A percentile compares a stretch with the other conserved stretches of the same genome.
Evolutionary conservation across 768 basidiomycete species (phyloP).

Genomic region (Pholiota molesta): DNA sequence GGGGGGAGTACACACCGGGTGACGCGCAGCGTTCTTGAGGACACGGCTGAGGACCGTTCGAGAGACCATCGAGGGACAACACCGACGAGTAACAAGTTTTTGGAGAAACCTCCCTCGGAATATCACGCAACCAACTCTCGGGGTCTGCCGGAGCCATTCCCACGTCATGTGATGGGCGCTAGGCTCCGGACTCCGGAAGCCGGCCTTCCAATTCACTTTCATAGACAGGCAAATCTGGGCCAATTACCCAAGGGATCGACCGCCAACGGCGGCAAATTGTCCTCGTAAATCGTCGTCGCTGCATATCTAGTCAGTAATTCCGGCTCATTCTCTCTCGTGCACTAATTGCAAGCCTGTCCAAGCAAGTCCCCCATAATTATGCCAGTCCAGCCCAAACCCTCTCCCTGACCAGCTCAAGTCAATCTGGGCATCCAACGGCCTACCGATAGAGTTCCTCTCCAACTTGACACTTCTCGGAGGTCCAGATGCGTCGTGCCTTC

Average conservation of each 20-base stretch:
- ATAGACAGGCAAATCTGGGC: too few relatives aligned
- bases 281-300: background rate
- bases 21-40: slow-evolving; percentile 42
- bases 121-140: slow-evolving; percentile 33
- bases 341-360: background rate
- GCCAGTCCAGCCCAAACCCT: background rate
- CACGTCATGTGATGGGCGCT: slow-evolving; percentile 21
- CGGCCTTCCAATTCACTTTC: too few relatives aligned
- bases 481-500: slow-evolving; percentile 52
- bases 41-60: slow-evolving; percentile 47
- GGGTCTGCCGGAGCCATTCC: slow-evolving; percentile 30
- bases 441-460: background rate
- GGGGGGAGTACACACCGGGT: slow-evolving; percentile 32
- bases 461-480: slow-evolving; percentile 21
- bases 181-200: too few relatives aligned
- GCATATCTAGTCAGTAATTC: background rate
- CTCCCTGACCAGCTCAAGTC: slow-evolving; percentile 1
- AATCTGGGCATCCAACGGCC: slow-evolving; percentile 43
- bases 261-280: too few relatives aligned
- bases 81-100: slow-evolving; percentile 31
- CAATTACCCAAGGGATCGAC: too few relatives aligned
- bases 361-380: background rate
- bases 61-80: slow-evolving; percentile 35
- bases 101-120: slow-evolving; percentile 32
- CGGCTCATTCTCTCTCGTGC: too few relatives aligned